Percentiles rank a stretch among this genome's conserved stretches.
Conservation (phyloP, 1,284 basidiomycete species). For the Fomitopsis schrenkii region DNA sequence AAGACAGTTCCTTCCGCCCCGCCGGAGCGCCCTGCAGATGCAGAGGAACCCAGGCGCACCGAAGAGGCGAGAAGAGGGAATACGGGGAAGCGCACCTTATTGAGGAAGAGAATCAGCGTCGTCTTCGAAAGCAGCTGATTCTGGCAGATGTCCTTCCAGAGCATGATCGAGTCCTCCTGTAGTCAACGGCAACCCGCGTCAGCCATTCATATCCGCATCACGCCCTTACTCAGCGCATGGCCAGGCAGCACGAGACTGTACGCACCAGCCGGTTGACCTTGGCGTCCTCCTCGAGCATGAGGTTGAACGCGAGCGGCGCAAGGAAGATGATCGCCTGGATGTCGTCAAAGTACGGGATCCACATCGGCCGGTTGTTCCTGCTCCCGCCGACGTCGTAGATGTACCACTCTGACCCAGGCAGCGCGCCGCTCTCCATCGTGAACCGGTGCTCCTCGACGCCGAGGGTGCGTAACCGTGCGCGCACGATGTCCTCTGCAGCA, state of each 20-base stretch:
- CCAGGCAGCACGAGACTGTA: background rate
- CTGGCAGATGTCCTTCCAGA: constrained; percentile 58
- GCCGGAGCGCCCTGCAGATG: background rate
- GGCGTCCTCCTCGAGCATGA: constrained; percentile 55
- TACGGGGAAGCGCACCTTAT: constrained; percentile 43
- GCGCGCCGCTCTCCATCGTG: constrained; percentile 43
- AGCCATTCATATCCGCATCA: background rate
- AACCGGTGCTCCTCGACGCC: constrained; percentile 67
- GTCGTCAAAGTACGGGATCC: constrained; percentile 68
- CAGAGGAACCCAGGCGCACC: background rate
- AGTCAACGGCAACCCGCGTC: background rate
- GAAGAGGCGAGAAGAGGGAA: background rate
- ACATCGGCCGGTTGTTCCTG: constrained; percentile 53
- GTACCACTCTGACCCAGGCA: constrained; percentile 48
- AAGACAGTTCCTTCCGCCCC: background rate
- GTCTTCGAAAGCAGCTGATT: constrained; percentile 49
- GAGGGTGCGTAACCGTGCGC: constrained; percentile 55
- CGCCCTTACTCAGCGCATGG: background rate
- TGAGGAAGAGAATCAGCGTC: constrained; percentile 61
- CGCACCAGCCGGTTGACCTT: constrained; percentile 50
- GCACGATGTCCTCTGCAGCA: constrained; percentile 50
- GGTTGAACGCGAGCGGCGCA: constrained; percentile 55
- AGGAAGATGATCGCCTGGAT: constrained; percentile 45
- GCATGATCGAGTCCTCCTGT: constrained; percentile 50
- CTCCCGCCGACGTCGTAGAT: constrained; percentile 67